Evolutionary conservation across 129 eudicot genomes (phyloP).

Genomic region (Mikania micrantha): DNA sequence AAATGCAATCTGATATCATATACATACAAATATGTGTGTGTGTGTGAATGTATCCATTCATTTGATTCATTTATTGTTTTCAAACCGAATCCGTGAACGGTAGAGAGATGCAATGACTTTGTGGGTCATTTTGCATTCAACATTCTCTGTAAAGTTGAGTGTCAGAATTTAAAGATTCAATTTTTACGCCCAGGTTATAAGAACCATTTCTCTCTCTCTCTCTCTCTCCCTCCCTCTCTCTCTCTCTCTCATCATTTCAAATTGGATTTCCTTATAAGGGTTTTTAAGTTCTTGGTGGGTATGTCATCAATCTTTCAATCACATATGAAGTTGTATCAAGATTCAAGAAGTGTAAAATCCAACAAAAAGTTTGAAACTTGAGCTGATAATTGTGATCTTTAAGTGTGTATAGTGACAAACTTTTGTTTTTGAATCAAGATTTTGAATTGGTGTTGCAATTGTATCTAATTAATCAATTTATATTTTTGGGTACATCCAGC

Average conservation of each 20-base stretch:
- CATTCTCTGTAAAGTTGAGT: slow-evolving; percentile 49
- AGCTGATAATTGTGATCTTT: neutral
- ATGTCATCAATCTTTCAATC: neutral
- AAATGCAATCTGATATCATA: neutral
- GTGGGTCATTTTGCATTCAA: slow-evolving; percentile 55
- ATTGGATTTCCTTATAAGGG: slow-evolving; percentile 3
- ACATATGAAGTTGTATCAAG: slow-evolving; percentile 13
- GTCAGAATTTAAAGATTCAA: slow-evolving; percentile 43
- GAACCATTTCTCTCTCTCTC: neutral
- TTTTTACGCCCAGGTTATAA: slow-evolving; percentile 16
- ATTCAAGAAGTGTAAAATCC: slow-evolving; percentile 9
- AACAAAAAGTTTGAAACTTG: slow-evolving; percentile 3
- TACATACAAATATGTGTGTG: too few species aligned
- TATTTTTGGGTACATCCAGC: slow-evolving; percentile 4
- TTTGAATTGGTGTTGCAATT: slow-evolving; percentile 1
- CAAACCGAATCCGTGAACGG: slow-evolving; percentile 50
- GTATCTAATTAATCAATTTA: neutral
- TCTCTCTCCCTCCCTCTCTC: slow-evolving; percentile 8
- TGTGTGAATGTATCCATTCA: neutral
- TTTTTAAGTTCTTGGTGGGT: neutral
- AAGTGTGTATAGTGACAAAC: neutral
- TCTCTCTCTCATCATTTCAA: slow-evolving; percentile 18
- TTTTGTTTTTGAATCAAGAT: slow-evolving; percentile 14
- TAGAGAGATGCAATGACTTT: slow-evolving; percentile 31
- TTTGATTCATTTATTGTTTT: slow-evolving; percentile 51